Evolutionary conservation across 768 basidiomycete genomes (phyloP).

Genomic region (Rickenella mellea): DNA sequence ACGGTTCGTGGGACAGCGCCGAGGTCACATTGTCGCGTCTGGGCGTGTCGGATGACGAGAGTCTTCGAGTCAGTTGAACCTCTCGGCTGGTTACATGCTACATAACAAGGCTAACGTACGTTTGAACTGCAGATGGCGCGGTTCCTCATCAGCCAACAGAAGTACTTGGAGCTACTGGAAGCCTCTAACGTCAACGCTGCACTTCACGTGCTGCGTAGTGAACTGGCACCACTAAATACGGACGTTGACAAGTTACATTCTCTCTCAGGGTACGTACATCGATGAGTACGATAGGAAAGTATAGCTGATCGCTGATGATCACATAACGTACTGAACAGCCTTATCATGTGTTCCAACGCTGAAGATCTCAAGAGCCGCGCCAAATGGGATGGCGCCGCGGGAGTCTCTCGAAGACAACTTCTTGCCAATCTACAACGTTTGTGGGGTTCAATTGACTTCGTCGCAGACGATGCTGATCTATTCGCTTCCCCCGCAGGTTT

Average conservation of each 20-base stretch:
- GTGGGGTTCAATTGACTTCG: slow-evolving; percentile 11
- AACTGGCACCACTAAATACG: slow-evolving; percentile 74
- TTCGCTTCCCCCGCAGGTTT: slow-evolving; percentile 41
- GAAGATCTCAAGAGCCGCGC: slow-evolving; percentile 76
- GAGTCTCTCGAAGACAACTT: slow-evolving; percentile 66
- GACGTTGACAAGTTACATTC: slow-evolving; percentile 78
- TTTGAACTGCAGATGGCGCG: slow-evolving; percentile 51
- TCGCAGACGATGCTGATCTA: background rate
- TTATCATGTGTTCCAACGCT: slow-evolving; percentile 87
- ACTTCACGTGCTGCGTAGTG: slow-evolving; percentile 76
- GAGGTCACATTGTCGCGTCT: slow-evolving; percentile 59
- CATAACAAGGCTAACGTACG: background rate
- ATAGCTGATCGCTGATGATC: slow-evolving; percentile 1
- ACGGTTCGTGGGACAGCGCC: slow-evolving; percentile 74
- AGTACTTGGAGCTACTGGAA: slow-evolving; percentile 90
- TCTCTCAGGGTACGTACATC: slow-evolving; percentile 65
- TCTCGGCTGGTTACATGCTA: background rate
- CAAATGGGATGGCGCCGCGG: slow-evolving; percentile 83
- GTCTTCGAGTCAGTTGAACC: slow-evolving; percentile 47
- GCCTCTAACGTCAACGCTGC: slow-evolving; percentile 71
- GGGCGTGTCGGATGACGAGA: slow-evolving; percentile 60
- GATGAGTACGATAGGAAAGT: background rate
- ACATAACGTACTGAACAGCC: slow-evolving; percentile 31
- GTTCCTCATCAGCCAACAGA: slow-evolving; percentile 89
- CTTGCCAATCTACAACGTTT: slow-evolving; percentile 77